Base-by-base conservation (phyloP, 345 rosid genomes). In the Sonneratia caseolaris region DNA sequence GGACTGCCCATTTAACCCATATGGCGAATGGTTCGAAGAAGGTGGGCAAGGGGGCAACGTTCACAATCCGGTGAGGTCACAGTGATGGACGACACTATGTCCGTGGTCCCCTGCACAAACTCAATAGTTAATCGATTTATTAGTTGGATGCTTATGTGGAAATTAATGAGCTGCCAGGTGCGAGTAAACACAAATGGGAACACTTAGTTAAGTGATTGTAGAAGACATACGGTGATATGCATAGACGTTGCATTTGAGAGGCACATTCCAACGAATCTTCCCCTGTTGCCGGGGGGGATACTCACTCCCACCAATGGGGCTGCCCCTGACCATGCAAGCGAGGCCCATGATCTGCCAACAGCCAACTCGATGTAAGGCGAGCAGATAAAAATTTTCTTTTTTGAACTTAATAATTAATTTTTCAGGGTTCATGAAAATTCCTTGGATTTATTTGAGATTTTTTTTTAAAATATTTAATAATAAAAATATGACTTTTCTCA, bases 231-330 rank as follows among this genome's bases (percentile, higher is more conserved):
- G 6, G 37, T 10, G 27, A 66, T 40, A 18, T 9, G 51, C 2
- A 7, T 37, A n/a, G 21, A 67, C 32, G 7, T 67, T 67, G 35
- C 42, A 45, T 27, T 53, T 40, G 73, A 55, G 70, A 68, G 53
- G 76, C 38, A 76, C 77, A 43, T 71, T 76, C 75, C 1, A 32
- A 77, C 70, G 83, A 80, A 80, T 80, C 78, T 70, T 70, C 72
- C 35, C 13, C 37, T 68, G 43, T 67, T 9, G 47, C 62, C 43
- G 68, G 68, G 32, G 40, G 22, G 45, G 32, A 27, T 27, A 27
- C 32, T 27, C 27, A 38, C 66, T 53, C 12, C 65, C 45, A 59
- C 5, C n/a, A 24, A 37, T 37, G 32, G 32, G 14, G 14, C 53
- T 37, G 66, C 42, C 62, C 19, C 76, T 71, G 71, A 59, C 32